Conservation (phyloP, 257 asterid species). For the Cruciata laevipes region DNA sequence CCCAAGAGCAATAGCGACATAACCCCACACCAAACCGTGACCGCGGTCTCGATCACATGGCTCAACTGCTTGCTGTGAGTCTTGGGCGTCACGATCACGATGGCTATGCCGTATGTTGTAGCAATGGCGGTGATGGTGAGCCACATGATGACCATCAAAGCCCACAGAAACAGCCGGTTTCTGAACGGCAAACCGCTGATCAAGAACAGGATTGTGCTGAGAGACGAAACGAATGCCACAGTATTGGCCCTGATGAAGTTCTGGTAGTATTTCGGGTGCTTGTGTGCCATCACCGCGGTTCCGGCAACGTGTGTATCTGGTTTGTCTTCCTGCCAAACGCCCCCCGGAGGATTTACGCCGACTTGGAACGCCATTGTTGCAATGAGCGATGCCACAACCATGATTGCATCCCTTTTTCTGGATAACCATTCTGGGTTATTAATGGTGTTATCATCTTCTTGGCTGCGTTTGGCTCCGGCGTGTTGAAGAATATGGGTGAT, state of each 20-base stretch:
- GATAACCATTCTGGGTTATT: constrained; percentile 8
- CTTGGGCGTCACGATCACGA: neutral
- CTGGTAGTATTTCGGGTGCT: constrained; percentile 17
- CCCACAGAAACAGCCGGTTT: constrained; percentile 33
- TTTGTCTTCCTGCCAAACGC: constrained; percentile 19
- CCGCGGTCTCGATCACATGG: neutral
- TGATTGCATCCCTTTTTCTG: constrained; percentile 12
- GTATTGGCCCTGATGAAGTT: constrained; percentile 35
- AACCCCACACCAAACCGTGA: constrained; percentile 35
- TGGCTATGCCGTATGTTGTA: constrained; percentile 19
- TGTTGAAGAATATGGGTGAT: neutral
- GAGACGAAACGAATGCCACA: constrained; percentile 42
- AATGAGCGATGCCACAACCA: constrained; percentile 15
- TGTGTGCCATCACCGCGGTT: constrained; percentile 40
- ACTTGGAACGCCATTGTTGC: constrained; percentile 21
- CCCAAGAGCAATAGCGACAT: constrained; percentile 38
- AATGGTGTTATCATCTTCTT: neutral
- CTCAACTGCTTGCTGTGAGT: neutral
- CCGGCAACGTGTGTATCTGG: constrained; percentile 18
- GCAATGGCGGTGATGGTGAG: constrained; percentile 34
- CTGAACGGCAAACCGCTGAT: constrained; percentile 50
- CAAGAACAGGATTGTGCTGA: constrained; percentile 44
- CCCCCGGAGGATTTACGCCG: constrained; percentile 25
- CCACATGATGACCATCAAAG: constrained; percentile 59
- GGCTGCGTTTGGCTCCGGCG: neutral